Evolutionary conservation across 257 asterid genomes (phyloP), one percentile per base, ranked within the genome.

Genomic region (Eustoma russellianum): DNA sequence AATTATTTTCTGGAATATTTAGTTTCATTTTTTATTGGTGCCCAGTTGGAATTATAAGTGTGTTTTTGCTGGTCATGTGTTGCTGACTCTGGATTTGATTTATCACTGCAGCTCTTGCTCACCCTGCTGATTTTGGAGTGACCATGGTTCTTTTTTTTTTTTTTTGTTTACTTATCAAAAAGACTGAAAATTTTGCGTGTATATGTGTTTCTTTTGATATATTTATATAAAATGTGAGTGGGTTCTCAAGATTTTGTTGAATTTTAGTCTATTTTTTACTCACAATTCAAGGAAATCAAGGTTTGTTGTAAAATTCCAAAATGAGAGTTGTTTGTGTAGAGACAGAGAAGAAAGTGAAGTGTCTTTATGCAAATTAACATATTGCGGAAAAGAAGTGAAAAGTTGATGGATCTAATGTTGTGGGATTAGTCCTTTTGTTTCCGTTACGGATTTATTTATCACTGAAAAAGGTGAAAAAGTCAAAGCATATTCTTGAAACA

Each of bases 351-450:
- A 17, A 35, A 6, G 44, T 14, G 10, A 48, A 12, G 47, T 5
- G 9, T 45, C 33, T 56, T 43, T 41, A 30, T 46, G 9, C 33
- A 9, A 15, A 33, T 17, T 55, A 13, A 18, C 28, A 56, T 56
- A 41, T 44, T 45, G 48, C 5, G 41, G 34, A 44, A 41, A 60
- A 46, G 47, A 38, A 49, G 55, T 15, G 45, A 33, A 16, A 10
- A 54, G 44, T 47, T 47, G 46, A 38, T 55, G 41, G 64, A 65
- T 65, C 70, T 65, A 59, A 35, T 44, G 59, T 46, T 51, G 13
- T 28, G 35, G 38, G 28, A 19, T 34, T 24, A 55, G 48, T 55
- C 18, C 43, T 9, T 55, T 53, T 61, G n/a, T 38, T 35, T 17
- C 33, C 28, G 30, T 8, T 38, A 7, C 12, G 12, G 9, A 11